Percentiles rank a stretch among this genome's conserved stretches.
Conservation (phyloP, 768 basidiomycete genomes). For the Cubamyces lactineus region DNA sequence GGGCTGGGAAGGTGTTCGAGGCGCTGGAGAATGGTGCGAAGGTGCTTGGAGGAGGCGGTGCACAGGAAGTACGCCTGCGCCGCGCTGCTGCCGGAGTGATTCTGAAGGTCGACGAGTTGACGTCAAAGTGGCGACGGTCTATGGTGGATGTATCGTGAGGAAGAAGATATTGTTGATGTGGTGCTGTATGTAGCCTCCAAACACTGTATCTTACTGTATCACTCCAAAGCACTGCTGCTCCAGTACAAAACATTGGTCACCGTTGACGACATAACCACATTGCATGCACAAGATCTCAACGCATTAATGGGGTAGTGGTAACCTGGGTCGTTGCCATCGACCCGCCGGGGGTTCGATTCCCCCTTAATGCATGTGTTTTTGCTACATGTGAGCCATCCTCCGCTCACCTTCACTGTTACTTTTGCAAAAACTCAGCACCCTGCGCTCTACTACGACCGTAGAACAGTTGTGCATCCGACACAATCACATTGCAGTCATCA, state of each 20-base stretch:
- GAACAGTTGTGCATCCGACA: too few species aligned
- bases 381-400: too few species aligned
- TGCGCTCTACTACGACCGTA: too few species aligned
- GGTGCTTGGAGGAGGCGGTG: constrained; percentile 66
- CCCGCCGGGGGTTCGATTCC: constrained; percentile 91
- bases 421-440: too few species aligned
- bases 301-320: constrained; percentile 42
- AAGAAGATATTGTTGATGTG: neutral
- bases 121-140: constrained; percentile 66
- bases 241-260: too few species aligned
- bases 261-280: too few species aligned
- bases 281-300: neutral
- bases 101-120: constrained; percentile 76
- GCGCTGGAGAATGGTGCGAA: constrained; percentile 65
- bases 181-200: neutral
- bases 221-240: too few species aligned
- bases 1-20: constrained; percentile 73
- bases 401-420: too few species aligned
- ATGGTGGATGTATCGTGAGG: constrained; percentile 49
- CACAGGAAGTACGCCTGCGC: constrained; percentile 60
- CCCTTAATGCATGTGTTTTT: constrained; percentile 63
- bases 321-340: constrained; percentile 51
- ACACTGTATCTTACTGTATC: too few species aligned
- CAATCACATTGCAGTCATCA: too few species aligned
- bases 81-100: constrained; percentile 80